Evolutionary conservation across 208 protist species (phyloP), one percentile per base, ranked within the genome.

Genomic region (Trypanosoma boissoni): DNA sequence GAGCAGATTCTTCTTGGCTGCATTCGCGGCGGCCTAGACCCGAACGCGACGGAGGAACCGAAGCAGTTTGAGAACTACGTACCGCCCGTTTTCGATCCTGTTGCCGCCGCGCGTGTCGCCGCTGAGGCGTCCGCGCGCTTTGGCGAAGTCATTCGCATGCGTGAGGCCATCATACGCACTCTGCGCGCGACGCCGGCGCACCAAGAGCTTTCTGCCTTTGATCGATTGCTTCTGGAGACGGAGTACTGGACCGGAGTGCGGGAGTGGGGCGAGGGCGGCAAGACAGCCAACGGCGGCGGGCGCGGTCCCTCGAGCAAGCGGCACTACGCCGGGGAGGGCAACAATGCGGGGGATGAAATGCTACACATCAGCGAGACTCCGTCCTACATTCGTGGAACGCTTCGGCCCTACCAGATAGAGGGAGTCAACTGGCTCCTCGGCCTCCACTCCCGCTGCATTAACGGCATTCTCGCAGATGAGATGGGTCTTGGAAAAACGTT

Each of bases 401-500:
- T 99, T 76, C 86, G 97, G 29, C 76, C 90, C 18, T 99, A 99
- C 64, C 99, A 99, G 74, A 39, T 99, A 7, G 86, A 97, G 60
- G 99, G 98, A 7, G 86, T 99, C 5, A 99, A 99, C 68, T 99
- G 99, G 99, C 62, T 99, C 18, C 84, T 99, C 24, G 78, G 85
- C 24, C 75, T 98, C 20, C 98, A 98, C 66, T 88, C 97, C 24
- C 84, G 96, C 55, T 94, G 91, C 43, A 93, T 99, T 57, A 99
- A 99, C 72, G 97, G 97, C 18, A 99, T 99, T 58, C 81, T 99
- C 14, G 98, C 98, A 4, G 99, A 99, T 77, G 98, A 99, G 79
- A 99, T 99, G 98, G 99, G 98, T 24, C 88, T 98, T 12, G 94
- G 94, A 14, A 97, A 97, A 55, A 97, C 91, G 14, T 92, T 99